Conservation (phyloP, 352 stramenopile species). For the Phytopythium chamaehyphon region DNA sequence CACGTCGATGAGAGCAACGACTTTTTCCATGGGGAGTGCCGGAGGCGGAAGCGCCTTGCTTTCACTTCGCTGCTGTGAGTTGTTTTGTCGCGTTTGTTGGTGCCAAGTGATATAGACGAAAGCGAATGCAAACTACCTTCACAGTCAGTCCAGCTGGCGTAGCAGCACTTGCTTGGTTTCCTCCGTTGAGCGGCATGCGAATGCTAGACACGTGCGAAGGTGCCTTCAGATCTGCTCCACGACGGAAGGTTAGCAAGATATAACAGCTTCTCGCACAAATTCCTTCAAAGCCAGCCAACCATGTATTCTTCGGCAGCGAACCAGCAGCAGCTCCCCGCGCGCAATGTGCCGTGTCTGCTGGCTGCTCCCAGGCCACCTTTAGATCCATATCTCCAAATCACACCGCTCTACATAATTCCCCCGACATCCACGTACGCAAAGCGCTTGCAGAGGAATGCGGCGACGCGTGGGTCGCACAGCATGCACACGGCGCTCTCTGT, state of each 20-base stretch:
- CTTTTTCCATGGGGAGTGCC: slow-evolving; percentile 29
- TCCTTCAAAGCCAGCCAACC: not conserved
- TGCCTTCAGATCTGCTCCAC: not conserved
- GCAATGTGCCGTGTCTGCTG: slow-evolving; percentile 34
- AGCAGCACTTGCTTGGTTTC: not conserved
- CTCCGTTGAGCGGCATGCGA: slow-evolving; percentile 1
- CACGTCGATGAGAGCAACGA: slow-evolving; percentile 56
- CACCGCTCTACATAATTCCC: not conserved
- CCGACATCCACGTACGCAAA: slow-evolving; percentile 28
- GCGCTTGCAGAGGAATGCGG: slow-evolving; percentile 53
- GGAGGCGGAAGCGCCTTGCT: not conserved
- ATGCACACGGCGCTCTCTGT: slow-evolving; percentile 20
- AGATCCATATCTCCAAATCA: not conserved
- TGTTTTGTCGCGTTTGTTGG: not conserved
- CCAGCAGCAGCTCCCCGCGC: slow-evolving; percentile 44
- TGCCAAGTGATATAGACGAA: not conserved
- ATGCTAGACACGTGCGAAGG: not conserved
- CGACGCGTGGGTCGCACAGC: slow-evolving; percentile 40
- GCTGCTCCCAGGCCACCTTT: slow-evolving; percentile 6
- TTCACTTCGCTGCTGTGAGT: not conserved
- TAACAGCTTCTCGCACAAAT: not conserved
- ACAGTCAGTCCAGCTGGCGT: not conserved
- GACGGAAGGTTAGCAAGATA: not conserved
- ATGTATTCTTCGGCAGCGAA: slow-evolving; percentile 37
- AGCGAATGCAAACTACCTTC: not conserved